Conservation (phyloP, 1,284 basidiomycete genomes). For the Pseudozyma sp. region DNA sequence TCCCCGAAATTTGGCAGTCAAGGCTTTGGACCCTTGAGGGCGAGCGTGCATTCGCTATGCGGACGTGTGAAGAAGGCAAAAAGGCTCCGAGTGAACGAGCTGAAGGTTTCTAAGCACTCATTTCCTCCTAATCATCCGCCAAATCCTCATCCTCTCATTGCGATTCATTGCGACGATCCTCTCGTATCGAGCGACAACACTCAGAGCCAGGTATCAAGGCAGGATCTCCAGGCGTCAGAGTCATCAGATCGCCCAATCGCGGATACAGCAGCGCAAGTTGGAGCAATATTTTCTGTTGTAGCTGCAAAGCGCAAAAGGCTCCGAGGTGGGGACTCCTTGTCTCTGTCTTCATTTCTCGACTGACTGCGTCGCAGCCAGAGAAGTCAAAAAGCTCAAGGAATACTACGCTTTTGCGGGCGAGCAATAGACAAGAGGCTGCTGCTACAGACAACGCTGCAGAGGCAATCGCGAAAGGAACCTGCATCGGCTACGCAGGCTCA, state of each 20-base stretch:
- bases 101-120: background rate
- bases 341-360: background rate
- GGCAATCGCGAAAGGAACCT: too few species aligned
- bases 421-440: too few species aligned
- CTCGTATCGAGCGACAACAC: too few species aligned
- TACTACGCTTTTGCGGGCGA: too few species aligned
- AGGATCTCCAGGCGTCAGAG: background rate
- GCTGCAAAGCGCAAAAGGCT: slow-evolving; percentile 5
- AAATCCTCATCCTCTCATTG: too few species aligned
- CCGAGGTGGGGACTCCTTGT: slow-evolving; percentile 6
- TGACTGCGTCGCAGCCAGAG: too few species aligned
- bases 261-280: too few species aligned
- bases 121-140: background rate
- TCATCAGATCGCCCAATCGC: background rate
- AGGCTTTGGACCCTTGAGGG: slow-evolving; percentile 11
- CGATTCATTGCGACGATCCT: too few species aligned
- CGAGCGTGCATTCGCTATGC: background rate
- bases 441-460: too few species aligned
- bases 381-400: background rate
- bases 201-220: background rate
- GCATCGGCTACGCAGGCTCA: background rate
- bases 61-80: slow-evolving; percentile 6
- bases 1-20: too few species aligned
- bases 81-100: slow-evolving; percentile 37
- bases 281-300: background rate